A percentile compares a stretch with the other conserved stretches of the same genome.
Evolutionary conservation across 2,329 filamentous ascomycete species (phyloP).

Genomic region (Zymoseptoria pseudotritici): DNA sequence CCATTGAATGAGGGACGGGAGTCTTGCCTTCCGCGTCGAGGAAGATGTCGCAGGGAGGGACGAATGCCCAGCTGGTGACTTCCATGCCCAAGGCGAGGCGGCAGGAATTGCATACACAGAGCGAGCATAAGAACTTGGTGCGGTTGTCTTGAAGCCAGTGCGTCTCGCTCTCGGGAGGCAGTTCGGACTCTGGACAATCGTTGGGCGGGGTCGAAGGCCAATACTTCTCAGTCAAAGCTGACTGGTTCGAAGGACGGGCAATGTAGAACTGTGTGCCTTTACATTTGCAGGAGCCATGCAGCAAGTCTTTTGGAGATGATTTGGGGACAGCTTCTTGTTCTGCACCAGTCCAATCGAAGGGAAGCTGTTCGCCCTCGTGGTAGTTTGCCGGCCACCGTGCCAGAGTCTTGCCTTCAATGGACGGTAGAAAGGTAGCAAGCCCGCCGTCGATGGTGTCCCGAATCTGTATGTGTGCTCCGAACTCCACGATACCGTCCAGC

Average conservation of each 20-base stretch:
- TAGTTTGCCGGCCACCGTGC: constrained; percentile 21
- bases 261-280: constrained; percentile 50
- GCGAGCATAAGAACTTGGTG: constrained; percentile 51
- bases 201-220: constrained; percentile 46
- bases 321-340: background rate
- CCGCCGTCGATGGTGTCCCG: constrained; percentile 33
- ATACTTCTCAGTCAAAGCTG: constrained; percentile 38
- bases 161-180: constrained; percentile 42
- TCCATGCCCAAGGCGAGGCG: constrained; percentile 55
- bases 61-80: constrained; percentile 59
- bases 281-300: constrained; percentile 49
- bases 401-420: constrained; percentile 21
- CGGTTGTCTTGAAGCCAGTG: constrained; percentile 51
- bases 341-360: constrained; percentile 19
- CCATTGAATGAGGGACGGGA: constrained; percentile 23
- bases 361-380: constrained; percentile 14
- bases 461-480: constrained; percentile 28
- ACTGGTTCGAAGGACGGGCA: constrained; percentile 46
- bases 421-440: constrained; percentile 28
- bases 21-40: constrained; percentile 23
- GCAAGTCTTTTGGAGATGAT: constrained; percentile 8
- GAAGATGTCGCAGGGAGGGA: constrained; percentile 53
- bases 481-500: constrained; percentile 26
- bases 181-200: constrained; percentile 38
- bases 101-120: constrained; percentile 57